Percentiles rank a stretch among this genome's conserved stretches.
Evolutionary conservation across 257 asterid species (phyloP).

Genomic region (Prunella vulgaris): DNA sequence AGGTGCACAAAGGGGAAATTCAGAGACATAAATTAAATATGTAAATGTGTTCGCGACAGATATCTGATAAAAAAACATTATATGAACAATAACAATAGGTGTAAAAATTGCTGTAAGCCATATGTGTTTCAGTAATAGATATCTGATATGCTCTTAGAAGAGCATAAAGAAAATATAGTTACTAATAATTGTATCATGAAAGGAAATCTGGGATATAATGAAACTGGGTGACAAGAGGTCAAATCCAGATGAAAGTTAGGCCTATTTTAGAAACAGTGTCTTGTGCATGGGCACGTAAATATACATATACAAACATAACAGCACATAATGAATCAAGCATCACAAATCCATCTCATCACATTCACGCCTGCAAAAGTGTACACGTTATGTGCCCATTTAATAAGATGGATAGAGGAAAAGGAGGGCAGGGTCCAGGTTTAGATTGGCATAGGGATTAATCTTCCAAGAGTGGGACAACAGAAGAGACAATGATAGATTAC

Average conservation of each 20-base stretch:
- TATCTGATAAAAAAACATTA: neutral
- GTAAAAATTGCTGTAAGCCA: neutral
- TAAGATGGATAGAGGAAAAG: neutral
- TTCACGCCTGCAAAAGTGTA: neutral
- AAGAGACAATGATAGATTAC: neutral
- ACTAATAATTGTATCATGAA: neutral
- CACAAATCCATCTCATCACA: neutral
- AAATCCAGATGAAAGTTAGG: neutral
- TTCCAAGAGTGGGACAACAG: neutral
- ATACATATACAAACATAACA: neutral
- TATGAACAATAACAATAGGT: neutral
- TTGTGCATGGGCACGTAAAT: neutral
- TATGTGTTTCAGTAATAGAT: neutral
- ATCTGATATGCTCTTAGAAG: neutral
- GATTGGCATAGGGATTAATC: neutral
- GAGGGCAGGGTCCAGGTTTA: neutral
- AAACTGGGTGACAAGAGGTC: neutral
- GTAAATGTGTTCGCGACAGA: neutral
- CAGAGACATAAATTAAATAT: neutral
- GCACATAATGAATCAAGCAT: conserved; percentile 1
- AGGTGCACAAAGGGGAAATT: neutral
- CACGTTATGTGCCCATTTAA: neutral
- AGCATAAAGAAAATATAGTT: neutral
- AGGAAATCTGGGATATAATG: neutral
- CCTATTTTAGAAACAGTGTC: neutral